Evolutionary conservation across 1,284 basidiomycete genomes (phyloP), one percentile per base, ranked within the genome.

Genomic region (Malassezia caprae): DNA sequence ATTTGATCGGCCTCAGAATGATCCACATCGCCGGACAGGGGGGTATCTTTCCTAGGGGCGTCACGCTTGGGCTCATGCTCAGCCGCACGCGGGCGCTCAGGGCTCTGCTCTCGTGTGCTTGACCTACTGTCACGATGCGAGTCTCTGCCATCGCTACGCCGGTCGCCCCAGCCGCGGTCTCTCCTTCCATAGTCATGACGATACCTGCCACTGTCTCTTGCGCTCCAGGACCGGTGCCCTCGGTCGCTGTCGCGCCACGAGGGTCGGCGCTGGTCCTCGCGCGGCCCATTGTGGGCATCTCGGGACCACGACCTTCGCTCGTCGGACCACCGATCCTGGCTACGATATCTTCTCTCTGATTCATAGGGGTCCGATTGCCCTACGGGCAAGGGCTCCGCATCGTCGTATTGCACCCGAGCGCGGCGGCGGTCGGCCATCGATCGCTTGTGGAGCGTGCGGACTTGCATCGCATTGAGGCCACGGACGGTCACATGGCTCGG

Each of bases 1-100:
- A 57, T 57, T 32, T 57, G 55, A 21, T 51, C 54, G 15, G 49
- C 49, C n/a, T 51, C 50, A 15, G 35, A 4, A 19, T 57, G 37
- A 3, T 35, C 19, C n/a, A 21, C 12, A 7, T 17, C 21, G 35
- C 8, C 17, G 27, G 39, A 7, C 24, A 19, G n/a, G 30, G 44
- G 11, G 27, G 28, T 32, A 30, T 45, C 27, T 30, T 10, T 32
- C 28, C 11, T 31, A 28, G 4, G 24, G 15, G 3, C 13, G 3
- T 23, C 31, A 7, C 19, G 19, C 19, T n/a, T 23, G 19, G 21
- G 7, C 32, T 34, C 45, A 2, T 13, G 24, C 27, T 3, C 8
- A 12, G n/a, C 37, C 5, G 37, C 3, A 39, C 37, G 24, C 12
- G 23, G 13, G 41, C 24, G 41, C n/a, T 27, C 24, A 21, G 41